Evolutionary conservation across 2,329 filamentous ascomycete genomes (phyloP).

Genomic region (Chrysoporthe deuterocubensis): DNA sequence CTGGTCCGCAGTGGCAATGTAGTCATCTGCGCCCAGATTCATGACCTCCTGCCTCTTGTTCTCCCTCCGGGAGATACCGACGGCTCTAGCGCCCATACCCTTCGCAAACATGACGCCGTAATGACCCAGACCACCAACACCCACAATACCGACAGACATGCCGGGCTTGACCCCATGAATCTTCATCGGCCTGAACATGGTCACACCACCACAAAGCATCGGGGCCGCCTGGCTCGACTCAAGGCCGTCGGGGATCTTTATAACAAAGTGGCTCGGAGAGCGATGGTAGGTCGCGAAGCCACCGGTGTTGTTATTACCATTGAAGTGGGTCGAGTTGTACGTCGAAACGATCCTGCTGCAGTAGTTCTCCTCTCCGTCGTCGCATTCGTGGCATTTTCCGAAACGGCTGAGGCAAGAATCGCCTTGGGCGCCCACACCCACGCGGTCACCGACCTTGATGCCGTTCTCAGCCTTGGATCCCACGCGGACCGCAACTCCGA

Average conservation of each 20-base stretch:
- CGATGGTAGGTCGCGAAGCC: conserved; percentile 46
- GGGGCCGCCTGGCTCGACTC: conserved; percentile 53
- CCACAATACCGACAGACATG: conserved; percentile 68
- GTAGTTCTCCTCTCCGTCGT: conserved; percentile 44
- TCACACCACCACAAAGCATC: conserved; percentile 72
- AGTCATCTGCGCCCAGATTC: conserved; percentile 60
- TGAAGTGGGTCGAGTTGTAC: conserved; percentile 54
- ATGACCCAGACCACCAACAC: conserved; percentile 70
- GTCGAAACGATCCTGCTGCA: conserved; percentile 50
- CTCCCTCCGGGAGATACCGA: conserved; percentile 59
- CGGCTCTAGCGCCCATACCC: conserved; percentile 63
- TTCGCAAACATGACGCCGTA: conserved; percentile 70
- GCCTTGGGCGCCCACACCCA: conserved; percentile 65
- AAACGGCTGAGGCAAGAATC: conserved; percentile 51
- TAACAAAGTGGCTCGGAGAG: conserved; percentile 47
- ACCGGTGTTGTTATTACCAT: conserved; percentile 62
- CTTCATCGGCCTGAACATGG: conserved; percentile 64
- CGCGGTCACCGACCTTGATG: conserved; percentile 64
- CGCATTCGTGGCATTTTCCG: conserved; percentile 47
- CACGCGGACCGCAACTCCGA: conserved; percentile 60
- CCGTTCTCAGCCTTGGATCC: conserved; percentile 50
- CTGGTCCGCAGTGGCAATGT: conserved; percentile 47
- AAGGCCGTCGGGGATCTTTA: conserved; percentile 48
- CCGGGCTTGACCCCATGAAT: conserved; percentile 64
- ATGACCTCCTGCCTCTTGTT: conserved; percentile 58